A percentile compares a stretch with the other conserved stretches of the same genome.
These are phyloP conservation scores for Primulina tabacum DNA, from an alignment of 257 asterid genomes.

Conservation along the genomic window DNA sequence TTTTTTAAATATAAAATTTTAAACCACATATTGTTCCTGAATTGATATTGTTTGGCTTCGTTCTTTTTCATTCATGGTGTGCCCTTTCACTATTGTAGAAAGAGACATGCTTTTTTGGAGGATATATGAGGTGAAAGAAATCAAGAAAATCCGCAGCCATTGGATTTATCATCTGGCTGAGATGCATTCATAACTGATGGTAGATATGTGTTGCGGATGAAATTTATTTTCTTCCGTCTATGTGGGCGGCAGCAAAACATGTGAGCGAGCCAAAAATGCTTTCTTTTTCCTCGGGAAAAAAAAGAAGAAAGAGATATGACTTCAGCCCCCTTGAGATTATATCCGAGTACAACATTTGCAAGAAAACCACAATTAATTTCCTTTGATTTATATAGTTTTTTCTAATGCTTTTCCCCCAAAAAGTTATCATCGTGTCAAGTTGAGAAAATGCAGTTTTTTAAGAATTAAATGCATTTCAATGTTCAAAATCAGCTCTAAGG, in stretches of 20 bases:
- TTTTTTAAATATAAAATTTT: slow-evolving; percentile 36
- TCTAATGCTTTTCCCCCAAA: background rate
- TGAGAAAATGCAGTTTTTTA: background rate
- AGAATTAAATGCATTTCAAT: background rate
- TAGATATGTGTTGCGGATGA: background rate
- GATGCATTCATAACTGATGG: background rate
- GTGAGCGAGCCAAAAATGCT: background rate
- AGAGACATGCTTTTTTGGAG: background rate
- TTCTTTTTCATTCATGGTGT: slow-evolving; percentile 5
- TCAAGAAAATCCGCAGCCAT: background rate
- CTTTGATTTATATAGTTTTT: background rate
- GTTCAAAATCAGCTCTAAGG: background rate
- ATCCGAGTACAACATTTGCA: background rate
- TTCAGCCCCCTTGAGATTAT: background rate
- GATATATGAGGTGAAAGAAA: slow-evolving; percentile 6
- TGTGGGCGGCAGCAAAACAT: background rate
- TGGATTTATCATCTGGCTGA: slow-evolving; percentile 1
- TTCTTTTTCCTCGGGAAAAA: no score
- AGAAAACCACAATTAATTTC: background rate
- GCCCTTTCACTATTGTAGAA: slow-evolving; percentile 15
- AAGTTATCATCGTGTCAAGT: background rate
- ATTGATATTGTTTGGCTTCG: background rate
- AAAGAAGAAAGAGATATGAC: no score
- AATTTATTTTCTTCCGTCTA: background rate
- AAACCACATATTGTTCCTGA: slow-evolving; percentile 43